phyloP scores from a whole-genome alignment of 2,329 filamentous ascomycete species.

The Incumbomyces lentus region DNA sequence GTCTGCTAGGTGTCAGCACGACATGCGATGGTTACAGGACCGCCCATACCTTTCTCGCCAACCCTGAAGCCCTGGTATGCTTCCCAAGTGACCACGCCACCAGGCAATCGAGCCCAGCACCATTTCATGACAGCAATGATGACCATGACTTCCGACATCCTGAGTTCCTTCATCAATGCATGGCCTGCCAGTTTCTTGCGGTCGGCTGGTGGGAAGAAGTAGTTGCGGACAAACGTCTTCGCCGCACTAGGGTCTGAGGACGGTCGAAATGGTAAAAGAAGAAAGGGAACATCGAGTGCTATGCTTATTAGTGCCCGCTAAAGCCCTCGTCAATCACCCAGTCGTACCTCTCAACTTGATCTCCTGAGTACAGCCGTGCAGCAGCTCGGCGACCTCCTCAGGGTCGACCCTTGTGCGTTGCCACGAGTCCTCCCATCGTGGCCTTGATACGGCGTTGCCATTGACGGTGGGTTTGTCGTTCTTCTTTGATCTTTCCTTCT shows the following conservation, averaged over 20 bases:
- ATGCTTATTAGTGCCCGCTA: conserved; percentile 14
- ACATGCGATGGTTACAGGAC: conserved; percentile 10
- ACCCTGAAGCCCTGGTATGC: conserved; percentile 93
- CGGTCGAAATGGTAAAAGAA: conserved; percentile 87
- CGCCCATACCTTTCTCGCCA: conserved; percentile 68
- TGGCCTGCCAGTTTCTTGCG: conserved; percentile 56
- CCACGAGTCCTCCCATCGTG: conserved; percentile 82
- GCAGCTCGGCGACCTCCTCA: conserved; percentile 81
- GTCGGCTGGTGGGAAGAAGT: conserved; percentile 63
- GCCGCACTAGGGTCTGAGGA: conserved; percentile 86
- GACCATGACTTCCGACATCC: conserved; percentile 88
- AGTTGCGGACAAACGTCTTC: conserved; percentile 84
- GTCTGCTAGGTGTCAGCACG: conserved; percentile 45
- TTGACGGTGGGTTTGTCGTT: conserved; percentile 41
- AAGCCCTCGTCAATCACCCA: conserved; percentile 3
- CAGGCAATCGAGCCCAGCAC: conserved; percentile 90
- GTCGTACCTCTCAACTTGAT: conserved; percentile 83
- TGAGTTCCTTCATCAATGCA: conserved; percentile 68
- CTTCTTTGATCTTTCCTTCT: conserved; percentile 56
- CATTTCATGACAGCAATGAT: conserved; percentile 92
- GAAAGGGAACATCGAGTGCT: conserved; percentile 85
- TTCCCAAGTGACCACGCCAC: conserved; percentile 92
- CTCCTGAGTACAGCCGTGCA: conserved; percentile 76
- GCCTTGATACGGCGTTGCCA: conserved; percentile 52
- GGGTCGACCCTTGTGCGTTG: conserved; percentile 69